phyloP scores from a whole-genome alignment of 2,329 filamentous ascomycete species.

The Colletotrichum euphorbiae region DNA sequence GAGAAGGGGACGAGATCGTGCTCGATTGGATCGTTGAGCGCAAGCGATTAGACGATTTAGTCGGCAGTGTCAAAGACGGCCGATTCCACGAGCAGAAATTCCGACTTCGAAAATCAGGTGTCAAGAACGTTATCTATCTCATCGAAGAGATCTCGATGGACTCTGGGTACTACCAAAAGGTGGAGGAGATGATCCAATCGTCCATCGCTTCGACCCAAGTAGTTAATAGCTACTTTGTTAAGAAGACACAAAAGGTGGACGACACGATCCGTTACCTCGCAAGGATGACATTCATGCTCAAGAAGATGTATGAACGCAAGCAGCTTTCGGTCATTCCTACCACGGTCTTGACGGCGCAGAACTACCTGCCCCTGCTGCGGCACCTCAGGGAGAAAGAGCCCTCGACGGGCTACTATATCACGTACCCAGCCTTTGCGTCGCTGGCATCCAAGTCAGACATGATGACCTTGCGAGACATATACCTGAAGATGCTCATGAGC shows the following conservation, averaged over 20 bases:
- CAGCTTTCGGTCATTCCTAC: conserved; percentile 75
- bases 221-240: conserved; percentile 82
- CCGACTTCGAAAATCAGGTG: conserved; percentile 76
- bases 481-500: conserved; percentile 88
- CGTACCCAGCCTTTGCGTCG: conserved; percentile 77
- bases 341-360: conserved; percentile 68
- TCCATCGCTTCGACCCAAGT: conserved; percentile 83
- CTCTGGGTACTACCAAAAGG: conserved; percentile 62
- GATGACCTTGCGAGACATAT: conserved; percentile 79
- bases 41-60: conserved; percentile 82
- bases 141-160: conserved; percentile 79
- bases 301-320: conserved; percentile 70
- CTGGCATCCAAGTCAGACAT: conserved; percentile 81
- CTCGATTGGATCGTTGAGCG: conserved; percentile 86
- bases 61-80: conserved; percentile 85
- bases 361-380: conserved; percentile 74
- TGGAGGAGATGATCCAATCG: conserved; percentile 75
- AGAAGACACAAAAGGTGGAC: conserved; percentile 79
- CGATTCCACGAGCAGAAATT: conserved; percentile 90
- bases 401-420: conserved; percentile 68
- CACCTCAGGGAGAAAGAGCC: conserved; percentile 67
- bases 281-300: conserved; percentile 76
- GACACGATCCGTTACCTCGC: conserved; percentile 82
- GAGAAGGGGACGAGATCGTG: conserved; percentile 76
- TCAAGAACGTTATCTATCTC: conserved; percentile 83